A percentile compares a stretch with the other conserved stretches of the same genome.
These are phyloP conservation scores for Xerocomus amazonicus DNA, from an alignment of 1,284 basidiomycete species.

Conservation along the genomic window DNA sequence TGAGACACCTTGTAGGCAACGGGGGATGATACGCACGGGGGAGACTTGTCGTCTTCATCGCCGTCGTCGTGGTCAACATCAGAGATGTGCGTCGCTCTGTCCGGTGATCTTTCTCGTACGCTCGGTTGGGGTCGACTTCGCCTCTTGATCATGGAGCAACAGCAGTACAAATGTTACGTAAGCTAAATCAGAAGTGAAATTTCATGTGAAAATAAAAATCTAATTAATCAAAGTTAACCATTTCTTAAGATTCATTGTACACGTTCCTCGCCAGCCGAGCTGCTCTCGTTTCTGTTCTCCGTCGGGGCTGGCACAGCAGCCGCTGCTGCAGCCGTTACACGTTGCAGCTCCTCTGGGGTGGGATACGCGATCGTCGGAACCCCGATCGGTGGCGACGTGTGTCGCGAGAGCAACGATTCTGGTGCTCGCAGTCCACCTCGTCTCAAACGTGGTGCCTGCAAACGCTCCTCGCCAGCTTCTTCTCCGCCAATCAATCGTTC, in stretches of 20 bases:
- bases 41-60: conserved; percentile 25
- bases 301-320: not conserved
- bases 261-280: conserved; percentile 10
- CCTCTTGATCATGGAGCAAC: conserved; percentile 45
- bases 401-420: conserved; percentile 51
- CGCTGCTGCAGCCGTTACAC: conserved; percentile 11
- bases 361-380: conserved; percentile 24
- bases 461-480: conserved; percentile 26
- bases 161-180: conserved; percentile 11
- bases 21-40: conserved; percentile 22
- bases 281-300: conserved; percentile 9
- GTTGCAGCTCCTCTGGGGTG: conserved; percentile 23
- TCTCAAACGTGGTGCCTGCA: conserved; percentile 46
- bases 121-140: conserved; percentile 42
- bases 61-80: conserved; percentile 9
- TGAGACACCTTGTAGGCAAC: not conserved
- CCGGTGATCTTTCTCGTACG: conserved; percentile 35
- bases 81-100: conserved; percentile 17
- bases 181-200: not conserved
- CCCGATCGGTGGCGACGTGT: conserved; percentile 36
- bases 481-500: conserved; percentile 22
- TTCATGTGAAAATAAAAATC: not conserved
- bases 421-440: conserved; percentile 58
- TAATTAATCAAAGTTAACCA: not conserved
- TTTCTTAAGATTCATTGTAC: conserved; percentile 11